phyloP scores from a whole-genome alignment of 108 stramenopile genomes.

The Bacterosira constricta region DNA sequence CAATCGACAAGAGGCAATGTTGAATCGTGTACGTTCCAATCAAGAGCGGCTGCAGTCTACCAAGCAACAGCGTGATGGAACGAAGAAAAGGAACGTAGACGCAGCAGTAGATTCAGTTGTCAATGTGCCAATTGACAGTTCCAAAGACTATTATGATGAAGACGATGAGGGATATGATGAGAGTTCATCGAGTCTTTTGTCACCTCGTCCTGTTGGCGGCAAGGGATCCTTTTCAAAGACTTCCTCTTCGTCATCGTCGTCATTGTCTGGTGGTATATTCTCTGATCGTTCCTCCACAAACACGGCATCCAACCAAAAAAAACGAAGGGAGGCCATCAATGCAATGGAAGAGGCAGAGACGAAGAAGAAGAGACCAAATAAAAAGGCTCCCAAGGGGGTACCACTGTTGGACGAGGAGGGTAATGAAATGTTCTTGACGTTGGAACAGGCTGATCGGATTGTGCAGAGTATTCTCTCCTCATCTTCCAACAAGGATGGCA shows the following conservation, averaged over 20 bases:
- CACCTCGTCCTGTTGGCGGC: conserved; percentile 67
- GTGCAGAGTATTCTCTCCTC: conserved; percentile 46
- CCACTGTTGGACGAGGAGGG: conserved; percentile 66
- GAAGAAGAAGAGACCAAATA: conserved; percentile 5
- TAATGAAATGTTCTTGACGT: conserved; percentile 63
- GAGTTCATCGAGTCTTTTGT: conserved; percentile 44
- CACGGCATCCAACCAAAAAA: not conserved
- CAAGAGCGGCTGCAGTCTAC: conserved; percentile 36
- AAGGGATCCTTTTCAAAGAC: conserved; percentile 31
- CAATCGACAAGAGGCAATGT: conserved; percentile 37
- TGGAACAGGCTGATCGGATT: conserved; percentile 62
- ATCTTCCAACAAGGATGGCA: not conserved
- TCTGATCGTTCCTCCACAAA: conserved; percentile 30
- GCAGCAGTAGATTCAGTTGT: not conserved
- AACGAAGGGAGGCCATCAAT: not conserved
- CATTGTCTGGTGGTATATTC: conserved; percentile 45
- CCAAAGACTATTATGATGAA: conserved; percentile 54
- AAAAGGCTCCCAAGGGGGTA: conserved; percentile 19
- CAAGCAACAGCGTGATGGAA: not conserved
- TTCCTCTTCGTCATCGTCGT: not conserved
- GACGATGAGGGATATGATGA: conserved; percentile 64
- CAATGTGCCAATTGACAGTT: conserved; percentile 8
- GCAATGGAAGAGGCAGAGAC: not conserved
- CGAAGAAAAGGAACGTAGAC: not conserved
- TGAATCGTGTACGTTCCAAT: conserved; percentile 49